Conservation (phyloP, 2,329 filamentous ascomycete species). For the Eutypella sp. region DNA sequence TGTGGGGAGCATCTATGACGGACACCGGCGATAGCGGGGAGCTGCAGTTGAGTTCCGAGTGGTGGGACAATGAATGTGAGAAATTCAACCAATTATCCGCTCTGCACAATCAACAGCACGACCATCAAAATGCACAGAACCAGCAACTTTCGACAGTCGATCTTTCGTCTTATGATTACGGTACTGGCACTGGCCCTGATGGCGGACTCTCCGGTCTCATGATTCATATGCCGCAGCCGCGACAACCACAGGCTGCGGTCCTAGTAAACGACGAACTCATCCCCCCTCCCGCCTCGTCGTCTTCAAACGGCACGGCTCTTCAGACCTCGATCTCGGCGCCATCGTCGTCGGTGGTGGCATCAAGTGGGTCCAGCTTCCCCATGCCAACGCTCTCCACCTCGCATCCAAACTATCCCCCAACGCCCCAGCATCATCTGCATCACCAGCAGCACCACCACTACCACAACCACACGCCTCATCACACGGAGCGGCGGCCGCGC, state of each 20-base stretch:
- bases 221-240: slow-evolving; percentile 51
- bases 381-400: neutral
- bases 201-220: slow-evolving; percentile 39
- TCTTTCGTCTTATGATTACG: slow-evolving; percentile 31
- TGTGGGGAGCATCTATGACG: slow-evolving; percentile 13
- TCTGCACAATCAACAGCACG: neutral
- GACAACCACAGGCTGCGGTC: slow-evolving; percentile 30
- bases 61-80: slow-evolving; percentile 19
- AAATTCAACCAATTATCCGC: slow-evolving; percentile 1
- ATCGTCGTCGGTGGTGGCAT: neutral
- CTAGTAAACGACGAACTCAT: slow-evolving; percentile 12
- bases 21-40: slow-evolving; percentile 1
- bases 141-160: neutral
- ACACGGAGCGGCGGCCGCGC: slow-evolving; percentile 37
- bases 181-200: slow-evolving; percentile 1
- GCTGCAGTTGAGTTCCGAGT: slow-evolving; percentile 14
- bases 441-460: slow-evolving; percentile 12
- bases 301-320: no score
- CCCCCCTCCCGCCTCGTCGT: neutral
- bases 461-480: slow-evolving; percentile 13
- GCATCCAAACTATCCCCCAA: neutral
- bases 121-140: neutral
- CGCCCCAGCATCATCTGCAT: slow-evolving; percentile 1
- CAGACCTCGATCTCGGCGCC: neutral
- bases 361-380: neutral